Percentiles rank a stretch among this genome's conserved stretches.
These are phyloP conservation scores for Hymenoscyphus fraxineus DNA, from an alignment of 2,329 filamentous ascomycete genomes.

Conservation along the genomic window DNA sequence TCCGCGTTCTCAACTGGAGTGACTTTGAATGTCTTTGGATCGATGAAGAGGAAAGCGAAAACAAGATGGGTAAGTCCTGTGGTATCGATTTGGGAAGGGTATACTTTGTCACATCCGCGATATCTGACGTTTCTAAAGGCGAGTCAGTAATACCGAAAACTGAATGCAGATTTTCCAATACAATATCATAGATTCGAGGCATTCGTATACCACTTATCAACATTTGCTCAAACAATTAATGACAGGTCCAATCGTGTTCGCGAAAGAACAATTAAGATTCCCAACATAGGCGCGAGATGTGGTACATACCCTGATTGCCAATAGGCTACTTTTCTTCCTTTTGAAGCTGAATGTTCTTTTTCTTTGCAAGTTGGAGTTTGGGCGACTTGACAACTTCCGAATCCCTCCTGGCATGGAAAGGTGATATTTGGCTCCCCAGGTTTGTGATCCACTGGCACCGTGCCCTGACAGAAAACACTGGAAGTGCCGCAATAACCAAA, in stretches of 20 bases:
- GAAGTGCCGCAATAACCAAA: slow-evolving; percentile 10
- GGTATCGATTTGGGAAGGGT: slow-evolving; percentile 35
- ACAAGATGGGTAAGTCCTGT: slow-evolving; percentile 35
- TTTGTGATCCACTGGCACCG: not conserved
- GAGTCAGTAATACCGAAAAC: slow-evolving; percentile 7
- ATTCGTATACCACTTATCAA: not conserved
- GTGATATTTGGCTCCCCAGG: not conserved
- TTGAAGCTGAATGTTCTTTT: slow-evolving; percentile 22
- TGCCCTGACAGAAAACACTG: slow-evolving; percentile 13
- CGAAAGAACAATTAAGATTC: not conserved
- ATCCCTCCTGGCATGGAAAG: slow-evolving; percentile 35
- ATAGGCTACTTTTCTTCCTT: slow-evolving; percentile 37
- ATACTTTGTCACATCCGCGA: slow-evolving; percentile 34
- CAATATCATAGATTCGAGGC: not conserved
- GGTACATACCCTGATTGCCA: slow-evolving; percentile 32
- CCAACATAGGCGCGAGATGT: slow-evolving; percentile 19
- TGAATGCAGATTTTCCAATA: not conserved
- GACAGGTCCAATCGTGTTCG: not conserved
- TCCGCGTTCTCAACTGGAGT: slow-evolving; percentile 29
- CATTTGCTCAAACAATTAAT: not conserved
- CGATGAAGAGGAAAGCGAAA: slow-evolving; percentile 42
- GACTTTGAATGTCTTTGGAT: slow-evolving; percentile 35
- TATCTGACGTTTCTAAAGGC: slow-evolving; percentile 16
- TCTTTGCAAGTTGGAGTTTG: slow-evolving; percentile 28
- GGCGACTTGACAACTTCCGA: slow-evolving; percentile 34